Base-by-base conservation (phyloP, 257 asterid species). In the Nicotiana obtusifolia region DNA sequence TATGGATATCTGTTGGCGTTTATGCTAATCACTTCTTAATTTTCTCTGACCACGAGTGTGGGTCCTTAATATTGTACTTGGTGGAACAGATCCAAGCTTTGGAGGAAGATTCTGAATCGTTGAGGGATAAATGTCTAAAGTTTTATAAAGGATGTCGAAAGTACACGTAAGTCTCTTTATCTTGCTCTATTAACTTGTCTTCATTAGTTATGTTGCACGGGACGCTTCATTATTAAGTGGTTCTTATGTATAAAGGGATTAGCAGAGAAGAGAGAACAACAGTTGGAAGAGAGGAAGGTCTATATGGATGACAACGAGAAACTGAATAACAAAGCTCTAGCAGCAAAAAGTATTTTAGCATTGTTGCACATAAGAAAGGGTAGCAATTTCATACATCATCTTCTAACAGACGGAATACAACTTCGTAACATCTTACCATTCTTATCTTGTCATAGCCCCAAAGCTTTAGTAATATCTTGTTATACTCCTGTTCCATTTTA, bases 111-210 rank as follows among this genome's bases (percentile, higher is more conserved):
- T 94, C 97, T 10, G 98, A 95, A 81, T 86, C 83, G 76, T 77
- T 95, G 84, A 89, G 96, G 81, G 97, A 94, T 64, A 90, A 92
- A 88, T 89, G 98, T 75, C 86, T 94, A 57, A 95, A 94, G 89
- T 93, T 95, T 85, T 94, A 91, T 86, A 95, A 94, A 92, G 97
- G 98, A 81, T 92, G 97, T 83, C 92, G 96, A 82, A 95, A 94
- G 86, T 95, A 95, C 89, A 90, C 89, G 98, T 94, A 90, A 90
- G 98, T 81, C 49, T 64, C 78, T 80, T 41, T 4, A 15, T 61
- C 66, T 14, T 66, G 26, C 24, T 85, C 69, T 80, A 49, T 83
- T 13, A 19, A 59, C 61, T 68, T 56, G 35, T 62, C 22, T 71
- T 71, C 22, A 37, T 71, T 20, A 20, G 24, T 68, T 71, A 22